Evolutionary conservation across 176 grass and related monocot genomes (phyloP), one percentile per base, ranked within the genome.

Genomic region (Saccharum officinarum): DNA sequence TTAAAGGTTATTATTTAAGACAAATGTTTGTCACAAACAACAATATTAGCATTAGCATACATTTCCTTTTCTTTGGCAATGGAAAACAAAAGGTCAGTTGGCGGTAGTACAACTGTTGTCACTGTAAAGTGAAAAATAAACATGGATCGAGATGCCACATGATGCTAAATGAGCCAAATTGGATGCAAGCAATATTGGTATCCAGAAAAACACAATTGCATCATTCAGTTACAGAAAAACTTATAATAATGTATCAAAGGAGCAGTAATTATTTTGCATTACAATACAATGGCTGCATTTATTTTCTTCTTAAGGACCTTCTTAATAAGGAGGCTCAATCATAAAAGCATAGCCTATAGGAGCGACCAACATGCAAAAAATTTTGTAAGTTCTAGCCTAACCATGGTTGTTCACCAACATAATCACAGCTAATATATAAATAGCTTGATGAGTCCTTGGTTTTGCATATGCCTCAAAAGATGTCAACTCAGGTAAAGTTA

Each of bases 51-150:
- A 37, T 22, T 70, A 34, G 3, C 41, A 37, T 22, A 52, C 12
- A 38, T 61, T 22, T 61, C 62, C 70, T 57, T 63, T 78, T 49
- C 17, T 62, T 82, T 62, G 49, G 40, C 38, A 82, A 34, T 10
- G n/a, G 11, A 40, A 44, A 60, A 78, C n/a, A 36, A 28, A 17
- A 85, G 47, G 31, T 22, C 54, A 22, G 54, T 57, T 57, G 54
- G 20, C 7, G 38, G 0, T 82, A 17, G 26, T 9, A 8, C n/a
- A 47, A 67, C 22, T 33, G 7, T 14, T 41, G 9, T 63, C 60
- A 52, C 52, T 15, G 11, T 66, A 45, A 88, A 67, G 36, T 38
- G 10, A 18, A 26, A 8, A 33, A 1, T 2, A 38, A 20, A 55
- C 15, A 61, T 65, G 17, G 22, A 80, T 54, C 5, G 44, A 52